Conservation (phyloP, 2,329 filamentous ascomycete species). For the Fusarium graminum region DNA sequence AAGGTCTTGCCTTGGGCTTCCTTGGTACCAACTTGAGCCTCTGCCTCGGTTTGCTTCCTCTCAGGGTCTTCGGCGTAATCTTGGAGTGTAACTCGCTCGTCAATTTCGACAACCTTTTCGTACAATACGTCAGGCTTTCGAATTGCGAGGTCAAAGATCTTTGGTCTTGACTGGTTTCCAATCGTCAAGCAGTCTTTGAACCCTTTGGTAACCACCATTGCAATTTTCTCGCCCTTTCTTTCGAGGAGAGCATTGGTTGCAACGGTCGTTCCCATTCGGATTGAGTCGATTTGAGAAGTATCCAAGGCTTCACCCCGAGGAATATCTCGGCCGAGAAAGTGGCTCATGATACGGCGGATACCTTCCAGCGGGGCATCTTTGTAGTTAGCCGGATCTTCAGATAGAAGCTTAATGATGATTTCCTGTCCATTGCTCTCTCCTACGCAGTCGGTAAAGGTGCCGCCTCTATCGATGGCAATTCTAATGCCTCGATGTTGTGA, state of each 20-base stretch:
- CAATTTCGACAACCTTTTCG: conserved; percentile 85
- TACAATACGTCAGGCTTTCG: conserved; percentile 89
- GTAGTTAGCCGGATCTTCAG: conserved; percentile 91
- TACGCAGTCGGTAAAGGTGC: conserved; percentile 93
- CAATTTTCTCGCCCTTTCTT: conserved; percentile 89
- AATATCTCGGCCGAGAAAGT: conserved; percentile 80
- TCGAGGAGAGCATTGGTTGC: conserved; percentile 93
- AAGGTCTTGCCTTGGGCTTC: conserved; percentile 68
- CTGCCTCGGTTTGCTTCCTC: conserved; percentile 67
- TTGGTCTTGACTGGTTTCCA: conserved; percentile 89
- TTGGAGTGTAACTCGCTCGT: conserved; percentile 90
- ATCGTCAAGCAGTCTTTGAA: conserved; percentile 91
- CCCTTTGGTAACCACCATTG: conserved; percentile 86
- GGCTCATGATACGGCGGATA: conserved; percentile 85
- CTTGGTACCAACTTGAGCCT: conserved; percentile 64
- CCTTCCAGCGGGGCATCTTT: conserved; percentile 91
- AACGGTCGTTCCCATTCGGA: conserved; percentile 96
- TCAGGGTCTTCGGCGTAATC: conserved; percentile 91
- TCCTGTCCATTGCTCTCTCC: conserved; percentile 85
- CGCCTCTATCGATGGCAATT: conserved; percentile 84
- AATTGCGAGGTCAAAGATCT: conserved; percentile 92
- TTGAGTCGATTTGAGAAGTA: conserved; percentile 86
- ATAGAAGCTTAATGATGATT: conserved; percentile 87
- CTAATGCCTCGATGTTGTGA: conserved; percentile 70
- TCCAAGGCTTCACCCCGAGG: conserved; percentile 84